A percentile compares a stretch with the other conserved stretches of the same genome.
Evolutionary conservation across 768 basidiomycete genomes (phyloP).

Genomic region (Erythrobasidium yunnanense): DNA sequence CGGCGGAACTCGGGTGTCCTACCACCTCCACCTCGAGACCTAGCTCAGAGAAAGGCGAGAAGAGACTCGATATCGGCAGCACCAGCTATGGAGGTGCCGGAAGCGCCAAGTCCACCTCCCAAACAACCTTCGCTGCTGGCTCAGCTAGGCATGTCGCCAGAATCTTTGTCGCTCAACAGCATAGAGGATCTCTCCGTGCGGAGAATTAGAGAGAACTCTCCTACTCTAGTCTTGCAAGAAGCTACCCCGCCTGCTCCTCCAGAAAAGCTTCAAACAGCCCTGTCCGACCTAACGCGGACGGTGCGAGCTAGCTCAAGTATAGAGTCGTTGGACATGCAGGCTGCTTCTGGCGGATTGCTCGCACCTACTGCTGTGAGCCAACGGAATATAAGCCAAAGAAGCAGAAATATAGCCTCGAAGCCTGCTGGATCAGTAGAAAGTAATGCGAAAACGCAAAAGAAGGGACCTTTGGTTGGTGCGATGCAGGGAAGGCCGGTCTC

Average conservation of each 20-base stretch:
- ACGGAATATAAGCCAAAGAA: too few relatives aligned
- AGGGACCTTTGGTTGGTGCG: too few relatives aligned
- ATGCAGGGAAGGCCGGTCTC: too few relatives aligned
- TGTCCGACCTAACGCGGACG: background rate
- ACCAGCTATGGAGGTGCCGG: background rate
- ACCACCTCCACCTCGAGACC: background rate
- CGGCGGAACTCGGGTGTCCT: background rate
- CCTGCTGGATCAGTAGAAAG: too few relatives aligned
- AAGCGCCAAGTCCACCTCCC: too few relatives aligned
- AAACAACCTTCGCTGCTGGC: background rate
- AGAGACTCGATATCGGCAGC: background rate
- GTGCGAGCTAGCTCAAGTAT: background rate
- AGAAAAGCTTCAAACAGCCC: too few relatives aligned
- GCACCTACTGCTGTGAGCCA: too few relatives aligned
- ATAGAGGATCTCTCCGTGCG: too few relatives aligned
- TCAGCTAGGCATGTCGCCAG: background rate
- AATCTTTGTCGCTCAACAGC: background rate
- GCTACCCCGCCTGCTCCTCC: background rate
- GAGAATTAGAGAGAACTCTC: background rate
- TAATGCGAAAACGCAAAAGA: too few relatives aligned
- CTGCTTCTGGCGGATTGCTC: too few relatives aligned
- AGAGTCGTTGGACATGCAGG: too few relatives aligned
- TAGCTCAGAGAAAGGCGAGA: background rate
- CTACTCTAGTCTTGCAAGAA: background rate
- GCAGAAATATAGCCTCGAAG: too few relatives aligned